Evolutionary conservation across 768 basidiomycete genomes (phyloP).

Genomic region (Trametes meyenii): DNA sequence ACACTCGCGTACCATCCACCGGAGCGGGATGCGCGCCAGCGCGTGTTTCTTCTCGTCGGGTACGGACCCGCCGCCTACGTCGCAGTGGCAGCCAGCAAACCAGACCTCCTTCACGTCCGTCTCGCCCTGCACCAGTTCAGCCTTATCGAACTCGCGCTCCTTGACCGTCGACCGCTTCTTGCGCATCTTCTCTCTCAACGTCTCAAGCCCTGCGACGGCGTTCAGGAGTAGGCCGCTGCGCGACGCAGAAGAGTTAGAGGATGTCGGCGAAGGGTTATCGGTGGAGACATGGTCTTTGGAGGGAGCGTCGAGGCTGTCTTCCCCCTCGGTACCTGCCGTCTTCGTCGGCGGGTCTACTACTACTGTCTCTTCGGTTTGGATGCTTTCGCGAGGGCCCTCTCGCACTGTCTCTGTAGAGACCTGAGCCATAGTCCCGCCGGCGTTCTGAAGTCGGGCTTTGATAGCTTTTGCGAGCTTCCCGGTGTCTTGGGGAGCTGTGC

Average conservation of each 20-base stretch:
- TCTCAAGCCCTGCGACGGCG: neutral
- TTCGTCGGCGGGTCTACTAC: too few relatives aligned
- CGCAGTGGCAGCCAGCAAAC: slow-evolving; percentile 77
- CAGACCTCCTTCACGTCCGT: slow-evolving; percentile 80
- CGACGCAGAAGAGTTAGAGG: too few relatives aligned
- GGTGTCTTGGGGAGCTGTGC: neutral
- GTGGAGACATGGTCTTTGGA: too few relatives aligned
- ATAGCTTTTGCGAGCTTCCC: neutral
- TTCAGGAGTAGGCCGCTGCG: too few relatives aligned
- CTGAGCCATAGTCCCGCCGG: too few relatives aligned
- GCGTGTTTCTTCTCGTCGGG: slow-evolving; percentile 56
- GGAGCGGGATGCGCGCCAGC: slow-evolving; percentile 70
- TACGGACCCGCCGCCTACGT: slow-evolving; percentile 77
- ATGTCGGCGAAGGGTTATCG: too few relatives aligned
- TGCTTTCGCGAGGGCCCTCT: too few relatives aligned
- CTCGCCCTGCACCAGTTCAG: slow-evolving; percentile 28
- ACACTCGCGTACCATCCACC: slow-evolving; percentile 57
- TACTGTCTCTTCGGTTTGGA: too few relatives aligned
- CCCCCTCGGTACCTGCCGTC: too few relatives aligned
- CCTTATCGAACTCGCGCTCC: slow-evolving; percentile 43
- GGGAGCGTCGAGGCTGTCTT: too few relatives aligned
- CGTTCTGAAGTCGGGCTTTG: neutral
- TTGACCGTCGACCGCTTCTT: slow-evolving; percentile 34
- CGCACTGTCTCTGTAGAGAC: too few relatives aligned
- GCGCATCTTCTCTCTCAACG: slow-evolving; percentile 28